Conservation (phyloP, 805 yeast genomes). For the Pichia occidentalis region DNA sequence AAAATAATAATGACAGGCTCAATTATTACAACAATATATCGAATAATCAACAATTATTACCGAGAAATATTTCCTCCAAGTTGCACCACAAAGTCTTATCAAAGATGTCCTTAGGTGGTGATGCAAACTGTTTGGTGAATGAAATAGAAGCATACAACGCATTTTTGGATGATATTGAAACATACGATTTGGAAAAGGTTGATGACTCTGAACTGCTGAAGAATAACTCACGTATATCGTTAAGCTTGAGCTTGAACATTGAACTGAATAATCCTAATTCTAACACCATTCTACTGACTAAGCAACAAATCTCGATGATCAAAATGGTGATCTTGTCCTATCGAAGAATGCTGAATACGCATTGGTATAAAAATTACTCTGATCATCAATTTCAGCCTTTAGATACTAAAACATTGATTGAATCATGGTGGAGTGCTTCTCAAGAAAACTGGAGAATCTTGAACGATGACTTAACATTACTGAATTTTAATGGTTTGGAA, state of each 20-base stretch:
- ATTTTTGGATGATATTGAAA: constrained; percentile 30
- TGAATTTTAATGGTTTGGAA: constrained; percentile 63
- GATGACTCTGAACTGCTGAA: constrained; percentile 10
- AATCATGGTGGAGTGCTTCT: constrained; percentile 44
- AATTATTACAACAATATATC: constrained; percentile 31
- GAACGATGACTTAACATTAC: constrained; percentile 44
- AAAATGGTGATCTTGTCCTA: constrained; percentile 47
- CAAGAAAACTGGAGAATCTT: constrained; percentile 54
- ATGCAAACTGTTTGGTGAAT: constrained; percentile 17
- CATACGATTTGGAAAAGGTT: constrained; percentile 24
- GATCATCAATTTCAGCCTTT: constrained; percentile 23
- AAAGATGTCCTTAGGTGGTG: constrained; percentile 18
- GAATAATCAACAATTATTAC: constrained; percentile 42
- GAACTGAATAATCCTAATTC: constrained; percentile 25
- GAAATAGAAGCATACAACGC: constrained; percentile 29
- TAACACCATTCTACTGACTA: constrained; percentile 26
- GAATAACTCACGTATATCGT: constrained; percentile 18
- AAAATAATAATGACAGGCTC: constrained; percentile 28
- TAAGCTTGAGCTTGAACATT: constrained; percentile 24
- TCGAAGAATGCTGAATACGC: constrained; percentile 43
- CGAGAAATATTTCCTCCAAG: constrained; percentile 40
- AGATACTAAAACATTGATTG: constrained; percentile 32
- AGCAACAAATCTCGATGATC: constrained; percentile 35
- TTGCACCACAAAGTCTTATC: constrained; percentile 28
- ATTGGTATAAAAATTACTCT: constrained; percentile 32